phyloP scores from a whole-genome alignment of 768 basidiomycete species.

The Boletus sp. region DNA sequence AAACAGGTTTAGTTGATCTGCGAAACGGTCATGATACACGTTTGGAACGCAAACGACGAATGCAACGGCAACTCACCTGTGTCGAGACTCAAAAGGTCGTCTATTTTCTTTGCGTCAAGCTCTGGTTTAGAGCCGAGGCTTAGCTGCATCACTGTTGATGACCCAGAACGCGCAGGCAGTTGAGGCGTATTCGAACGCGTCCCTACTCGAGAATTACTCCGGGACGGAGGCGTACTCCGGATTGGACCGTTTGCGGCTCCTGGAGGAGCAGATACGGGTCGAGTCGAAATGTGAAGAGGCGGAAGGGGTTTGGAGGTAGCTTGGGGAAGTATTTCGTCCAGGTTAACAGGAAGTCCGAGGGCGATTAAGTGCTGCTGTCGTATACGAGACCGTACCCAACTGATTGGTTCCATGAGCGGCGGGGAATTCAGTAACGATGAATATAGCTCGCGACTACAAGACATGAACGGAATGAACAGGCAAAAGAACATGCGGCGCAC shows the following conservation, averaged over 20 bases:
- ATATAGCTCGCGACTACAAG: slow-evolving; percentile 71
- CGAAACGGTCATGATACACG: slow-evolving; percentile 3
- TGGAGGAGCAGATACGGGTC: slow-evolving; percentile 79
- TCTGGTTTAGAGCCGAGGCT: slow-evolving; percentile 76
- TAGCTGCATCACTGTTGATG: slow-evolving; percentile 34
- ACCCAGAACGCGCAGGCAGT: slow-evolving; percentile 34
- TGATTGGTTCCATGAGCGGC: slow-evolving; percentile 78
- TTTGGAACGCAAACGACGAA: neutral
- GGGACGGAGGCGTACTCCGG: slow-evolving; percentile 30
- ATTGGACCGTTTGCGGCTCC: slow-evolving; percentile 43
- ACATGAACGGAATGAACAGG: slow-evolving; percentile 22
- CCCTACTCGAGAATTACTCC: slow-evolving; percentile 52
- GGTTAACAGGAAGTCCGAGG: slow-evolving; percentile 90
- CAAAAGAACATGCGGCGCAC: slow-evolving; percentile 37
- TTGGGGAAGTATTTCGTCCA: slow-evolving; percentile 85
- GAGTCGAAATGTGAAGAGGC: slow-evolving; percentile 75
- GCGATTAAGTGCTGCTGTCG: slow-evolving; percentile 87
- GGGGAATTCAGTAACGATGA: slow-evolving; percentile 66
- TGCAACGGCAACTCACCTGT: slow-evolving; percentile 52
- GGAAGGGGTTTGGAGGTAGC: slow-evolving; percentile 66
- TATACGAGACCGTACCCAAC: slow-evolving; percentile 91
- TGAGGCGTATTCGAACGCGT: slow-evolving; percentile 43
- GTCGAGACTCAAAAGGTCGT: slow-evolving; percentile 61
- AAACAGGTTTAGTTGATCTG: slow-evolving; percentile 71
- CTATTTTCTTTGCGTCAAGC: slow-evolving; percentile 63